Evolutionary conservation across 129 eudicot species (phyloP).

Genomic region (Centrapalus pauciflorus): DNA sequence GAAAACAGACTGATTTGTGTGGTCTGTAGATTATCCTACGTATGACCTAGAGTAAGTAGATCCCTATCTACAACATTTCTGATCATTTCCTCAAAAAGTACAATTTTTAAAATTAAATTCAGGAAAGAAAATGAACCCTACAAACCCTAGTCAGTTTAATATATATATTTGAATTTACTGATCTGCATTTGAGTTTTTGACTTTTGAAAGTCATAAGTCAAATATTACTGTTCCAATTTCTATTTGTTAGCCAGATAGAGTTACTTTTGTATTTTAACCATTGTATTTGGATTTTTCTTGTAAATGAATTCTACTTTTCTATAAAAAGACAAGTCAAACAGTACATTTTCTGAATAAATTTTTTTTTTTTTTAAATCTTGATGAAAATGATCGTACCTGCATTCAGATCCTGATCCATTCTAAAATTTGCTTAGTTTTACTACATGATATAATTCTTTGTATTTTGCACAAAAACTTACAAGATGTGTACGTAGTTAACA

Average conservation of each 20-base stretch:
- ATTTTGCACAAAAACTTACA: too few relatives aligned
- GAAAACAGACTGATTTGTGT: conserved; percentile 6
- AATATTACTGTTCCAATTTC: conserved; percentile 6
- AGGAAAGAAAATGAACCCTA: background rate
- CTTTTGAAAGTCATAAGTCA: conserved; percentile 2
- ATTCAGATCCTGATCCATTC: too few relatives aligned
- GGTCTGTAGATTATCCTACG: conserved; percentile 31
- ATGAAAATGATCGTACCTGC: background rate
- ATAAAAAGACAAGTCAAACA: background rate
- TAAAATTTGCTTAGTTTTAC: too few relatives aligned
- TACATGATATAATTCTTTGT: background rate
- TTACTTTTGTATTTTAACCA: background rate
- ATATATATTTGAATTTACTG: conserved; percentile 5
- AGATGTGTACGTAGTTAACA: too few relatives aligned
- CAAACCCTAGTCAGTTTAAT: conserved; percentile 13
- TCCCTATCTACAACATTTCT: background rate
- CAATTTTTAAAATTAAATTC: background rate
- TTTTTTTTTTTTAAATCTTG: too few relatives aligned
- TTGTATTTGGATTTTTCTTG: background rate
- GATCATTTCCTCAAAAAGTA: conserved; percentile 18
- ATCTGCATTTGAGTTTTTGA: conserved; percentile 6
- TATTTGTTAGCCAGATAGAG: background rate
- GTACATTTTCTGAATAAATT: too few relatives aligned
- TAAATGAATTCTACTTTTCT: background rate
- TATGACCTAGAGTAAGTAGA: conserved; percentile 33